Evolutionary conservation across 2,329 filamentous ascomycete genomes (phyloP).

Genomic region (Dothiorella sarmentorum): DNA sequence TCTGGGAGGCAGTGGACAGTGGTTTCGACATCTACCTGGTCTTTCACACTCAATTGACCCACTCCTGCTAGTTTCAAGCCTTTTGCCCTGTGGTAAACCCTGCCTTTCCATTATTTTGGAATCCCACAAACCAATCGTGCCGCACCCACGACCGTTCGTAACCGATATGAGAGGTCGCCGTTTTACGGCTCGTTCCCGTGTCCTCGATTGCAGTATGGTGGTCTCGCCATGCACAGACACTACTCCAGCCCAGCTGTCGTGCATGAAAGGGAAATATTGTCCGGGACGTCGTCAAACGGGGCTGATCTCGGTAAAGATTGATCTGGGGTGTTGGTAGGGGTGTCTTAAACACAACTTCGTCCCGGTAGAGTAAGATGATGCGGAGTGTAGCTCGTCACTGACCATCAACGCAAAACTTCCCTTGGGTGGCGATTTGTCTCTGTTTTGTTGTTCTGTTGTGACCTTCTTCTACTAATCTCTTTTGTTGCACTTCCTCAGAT

Average conservation of each 20-base stretch:
- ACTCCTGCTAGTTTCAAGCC: neutral
- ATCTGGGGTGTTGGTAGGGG: constrained; percentile 1
- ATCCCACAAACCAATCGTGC: neutral
- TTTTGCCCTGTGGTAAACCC: neutral
- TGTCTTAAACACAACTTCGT: neutral
- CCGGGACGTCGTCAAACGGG: constrained; percentile 11
- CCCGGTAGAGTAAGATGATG: neutral
- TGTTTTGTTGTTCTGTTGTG: neutral
- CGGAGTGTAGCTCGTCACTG: neutral
- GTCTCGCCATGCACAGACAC: constrained; percentile 17
- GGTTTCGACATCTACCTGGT: neutral
- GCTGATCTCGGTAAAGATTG: constrained; percentile 4
- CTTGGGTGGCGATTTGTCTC: constrained; percentile 9
- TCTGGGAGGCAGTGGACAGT: neutral
- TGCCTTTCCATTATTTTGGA: neutral
- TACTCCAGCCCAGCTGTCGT: neutral
- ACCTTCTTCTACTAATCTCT: neutral
- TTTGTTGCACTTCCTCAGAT: neutral
- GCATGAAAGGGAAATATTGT: constrained; percentile 8
- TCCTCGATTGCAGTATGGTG: constrained; percentile 8
- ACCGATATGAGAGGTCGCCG: neutral
- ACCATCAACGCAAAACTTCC: neutral
- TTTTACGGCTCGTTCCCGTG: constrained; percentile 11
- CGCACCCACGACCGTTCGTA: neutral
- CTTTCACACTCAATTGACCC: neutral